phyloP scores from a whole-genome alignment of 2,329 filamentous ascomycete species.

The Plenodomus tracheiphilus region DNA sequence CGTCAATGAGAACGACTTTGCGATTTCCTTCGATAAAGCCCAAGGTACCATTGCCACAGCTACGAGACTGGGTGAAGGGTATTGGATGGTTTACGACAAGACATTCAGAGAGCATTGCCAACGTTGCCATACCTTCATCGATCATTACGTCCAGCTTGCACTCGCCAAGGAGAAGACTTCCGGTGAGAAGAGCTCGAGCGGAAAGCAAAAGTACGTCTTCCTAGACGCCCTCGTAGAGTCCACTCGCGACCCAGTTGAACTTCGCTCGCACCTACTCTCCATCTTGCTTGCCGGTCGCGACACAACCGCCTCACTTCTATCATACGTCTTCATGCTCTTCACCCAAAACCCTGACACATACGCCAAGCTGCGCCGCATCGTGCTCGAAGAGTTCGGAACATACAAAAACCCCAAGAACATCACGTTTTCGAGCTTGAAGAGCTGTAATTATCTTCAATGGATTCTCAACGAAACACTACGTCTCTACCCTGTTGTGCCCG shows the following conservation, averaged over 20 bases:
- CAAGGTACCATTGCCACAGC: constrained; percentile 19
- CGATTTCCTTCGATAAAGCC: constrained; percentile 25
- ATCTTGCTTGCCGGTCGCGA: constrained; percentile 84
- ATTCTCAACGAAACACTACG: constrained; percentile 41
- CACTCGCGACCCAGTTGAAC: constrained; percentile 66
- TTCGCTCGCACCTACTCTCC: constrained; percentile 81
- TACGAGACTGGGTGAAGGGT: constrained; percentile 32
- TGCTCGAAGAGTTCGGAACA: constrained; percentile 48
- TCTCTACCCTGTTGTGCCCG: constrained; percentile 39
- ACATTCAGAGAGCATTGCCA: constrained; percentile 34
- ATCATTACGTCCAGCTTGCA: constrained; percentile 29
- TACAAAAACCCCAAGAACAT: constrained; percentile 43
- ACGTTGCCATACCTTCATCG: constrained; percentile 31
- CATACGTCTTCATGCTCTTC: constrained; percentile 64
- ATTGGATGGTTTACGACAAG: constrained; percentile 35
- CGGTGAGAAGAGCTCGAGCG: constrained; percentile 11
- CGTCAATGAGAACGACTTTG: constrained; percentile 26
- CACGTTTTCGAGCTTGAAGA: constrained; percentile 45
- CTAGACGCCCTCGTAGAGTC: constrained; percentile 78
- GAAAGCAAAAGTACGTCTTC: constrained; percentile 67
- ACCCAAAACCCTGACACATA: constrained; percentile 44
- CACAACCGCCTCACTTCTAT: constrained; percentile 79
- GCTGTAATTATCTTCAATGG: constrained; percentile 37
- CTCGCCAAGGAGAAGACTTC: constrained; percentile 19
- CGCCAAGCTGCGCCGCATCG: constrained; percentile 40